Conservation (phyloP, 495 filamentous ascomycete genomes). For the Talaromyces trachyspermus region DNA sequence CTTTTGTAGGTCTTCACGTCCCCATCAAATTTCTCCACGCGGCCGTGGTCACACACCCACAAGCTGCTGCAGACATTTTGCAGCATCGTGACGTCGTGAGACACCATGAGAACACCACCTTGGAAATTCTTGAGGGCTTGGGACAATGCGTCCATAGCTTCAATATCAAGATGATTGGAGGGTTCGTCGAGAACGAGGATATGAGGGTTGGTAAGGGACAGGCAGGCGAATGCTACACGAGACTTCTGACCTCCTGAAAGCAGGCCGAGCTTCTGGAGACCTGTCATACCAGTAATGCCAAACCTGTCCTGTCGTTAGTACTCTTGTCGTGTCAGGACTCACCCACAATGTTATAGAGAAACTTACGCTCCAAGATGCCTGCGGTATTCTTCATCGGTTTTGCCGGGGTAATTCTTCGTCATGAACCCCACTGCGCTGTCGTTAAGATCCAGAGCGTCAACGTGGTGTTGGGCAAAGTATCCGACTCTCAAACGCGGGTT, state of each 20-base stretch:
- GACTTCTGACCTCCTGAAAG: constrained; percentile 98
- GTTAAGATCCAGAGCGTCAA: constrained; percentile 89
- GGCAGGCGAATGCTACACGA: constrained; percentile 91
- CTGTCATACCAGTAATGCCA: constrained; percentile 95
- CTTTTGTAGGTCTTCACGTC: constrained; percentile 98
- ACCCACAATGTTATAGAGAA: not conserved
- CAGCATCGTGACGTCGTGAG: constrained; percentile 98
- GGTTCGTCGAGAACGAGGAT: constrained; percentile 98
- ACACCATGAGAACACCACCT: constrained; percentile 96
- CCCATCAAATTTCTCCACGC: constrained; percentile 92
- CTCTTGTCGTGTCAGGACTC: not conserved
- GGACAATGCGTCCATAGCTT: constrained; percentile 94
- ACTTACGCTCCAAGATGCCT: constrained; percentile 76
- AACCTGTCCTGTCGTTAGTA: constrained; percentile 43
- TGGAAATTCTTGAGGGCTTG: constrained; percentile 78
- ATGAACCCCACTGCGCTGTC: constrained; percentile 89
- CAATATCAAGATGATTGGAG: constrained; percentile 97
- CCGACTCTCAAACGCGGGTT: constrained; percentile 83
- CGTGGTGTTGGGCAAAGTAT: constrained; percentile 98
- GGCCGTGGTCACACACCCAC: constrained; percentile 95
- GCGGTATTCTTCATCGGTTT: constrained; percentile 93
- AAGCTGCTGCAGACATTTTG: constrained; percentile 89
- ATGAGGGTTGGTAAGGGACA: constrained; percentile 88
- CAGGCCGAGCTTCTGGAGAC: constrained; percentile 90
- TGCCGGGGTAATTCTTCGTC: constrained; percentile 83